These are phyloP conservation scores for Ziziphus jujuba DNA, from an alignment of 306 rosid species.

Conservation along the genomic window DNA sequence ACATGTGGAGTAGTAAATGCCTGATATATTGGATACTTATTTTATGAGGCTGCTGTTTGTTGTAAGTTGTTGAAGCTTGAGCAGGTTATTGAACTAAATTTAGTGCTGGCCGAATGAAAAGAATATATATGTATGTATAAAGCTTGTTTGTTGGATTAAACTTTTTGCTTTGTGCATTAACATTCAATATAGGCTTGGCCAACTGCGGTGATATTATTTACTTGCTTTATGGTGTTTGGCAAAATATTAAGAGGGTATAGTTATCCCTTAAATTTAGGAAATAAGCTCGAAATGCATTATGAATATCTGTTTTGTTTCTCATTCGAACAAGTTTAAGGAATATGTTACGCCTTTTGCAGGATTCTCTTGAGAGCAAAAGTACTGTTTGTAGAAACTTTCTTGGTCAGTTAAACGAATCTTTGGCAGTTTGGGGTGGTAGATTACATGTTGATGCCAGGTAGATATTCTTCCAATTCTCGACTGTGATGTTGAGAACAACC, in stretches of 20 bases:
- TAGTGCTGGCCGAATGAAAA: background rate
- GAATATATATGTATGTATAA: background rate
- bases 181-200: background rate
- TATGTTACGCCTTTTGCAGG: slow-evolving; percentile 50
- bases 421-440: slow-evolving; percentile 80
- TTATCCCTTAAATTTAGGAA: slow-evolving; percentile 10
- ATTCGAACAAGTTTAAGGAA: slow-evolving; percentile 8
- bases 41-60: background rate
- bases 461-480: background rate
- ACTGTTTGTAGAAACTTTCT: slow-evolving; percentile 60
- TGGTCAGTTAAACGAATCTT: slow-evolving; percentile 68
- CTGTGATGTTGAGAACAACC: background rate
- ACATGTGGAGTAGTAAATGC: too few relatives aligned
- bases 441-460: slow-evolving; percentile 85
- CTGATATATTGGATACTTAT: too few relatives aligned
- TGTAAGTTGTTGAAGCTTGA: slow-evolving; percentile 16
- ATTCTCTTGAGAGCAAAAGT: slow-evolving; percentile 74
- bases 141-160: background rate
- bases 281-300: slow-evolving; percentile 2
- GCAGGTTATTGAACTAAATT: slow-evolving; percentile 16
- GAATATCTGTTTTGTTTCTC: slow-evolving; percentile 8
- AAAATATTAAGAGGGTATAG: slow-evolving; percentile 15
- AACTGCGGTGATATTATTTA: background rate
- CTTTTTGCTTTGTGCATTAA: background rate
- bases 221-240: background rate